Evolutionary conservation across 805 yeast genomes (phyloP), one percentile per base, ranked within the genome.

Genomic region (Candida nanaspora): DNA sequence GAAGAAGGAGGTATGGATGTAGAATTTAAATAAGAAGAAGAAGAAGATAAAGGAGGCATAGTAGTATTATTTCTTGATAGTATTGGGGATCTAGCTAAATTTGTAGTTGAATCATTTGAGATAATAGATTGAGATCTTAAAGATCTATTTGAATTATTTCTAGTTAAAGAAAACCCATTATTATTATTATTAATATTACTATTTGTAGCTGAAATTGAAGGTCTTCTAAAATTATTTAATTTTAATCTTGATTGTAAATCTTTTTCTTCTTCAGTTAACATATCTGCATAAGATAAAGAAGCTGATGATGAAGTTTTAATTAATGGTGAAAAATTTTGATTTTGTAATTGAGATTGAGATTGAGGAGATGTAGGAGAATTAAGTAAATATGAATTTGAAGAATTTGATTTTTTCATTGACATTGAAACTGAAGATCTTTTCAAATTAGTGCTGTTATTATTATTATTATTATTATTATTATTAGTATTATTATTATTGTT

Each of bases 231-330:
- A 39, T 55, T 53, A 37, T 64, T 55, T 31, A 31, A 31, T 26
- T 56, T 47, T 32, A 50, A 52, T 25, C 55, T 54, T 10, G 53
- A 48, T 38, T 63, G 67, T 35, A 60, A 68, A 51, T 80, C 83
- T 58, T 82, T 91, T 50, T 76, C 78, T 58, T 82, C 91, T 50
- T 76, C 78, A 47, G 69, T 74, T 45, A 83, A 71, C 75, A 86
- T 73, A 51, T 86, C 95, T 3, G 91, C 94, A 58, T 82, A 86
- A 2, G 88, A 80, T 54, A 78, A 82, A 56, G 85, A 85, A 30
- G 72, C 67, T 21, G 62, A 56, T 26, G 69, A 61, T n/a, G n/a
- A n/a, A n/a, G n/a, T n/a, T n/a, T n/a, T n/a, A n/a, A n/a, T n/a
- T n/a, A n/a, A n/a, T n/a, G n/a, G n/a, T n/a, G n/a, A n/a, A n/a